Percentiles rank a stretch among this genome's conserved stretches.
phyloP scores from a whole-genome alignment of 2,329 filamentous ascomycete genomes.

The Phaeosphaeriaceae sp. region DNA sequence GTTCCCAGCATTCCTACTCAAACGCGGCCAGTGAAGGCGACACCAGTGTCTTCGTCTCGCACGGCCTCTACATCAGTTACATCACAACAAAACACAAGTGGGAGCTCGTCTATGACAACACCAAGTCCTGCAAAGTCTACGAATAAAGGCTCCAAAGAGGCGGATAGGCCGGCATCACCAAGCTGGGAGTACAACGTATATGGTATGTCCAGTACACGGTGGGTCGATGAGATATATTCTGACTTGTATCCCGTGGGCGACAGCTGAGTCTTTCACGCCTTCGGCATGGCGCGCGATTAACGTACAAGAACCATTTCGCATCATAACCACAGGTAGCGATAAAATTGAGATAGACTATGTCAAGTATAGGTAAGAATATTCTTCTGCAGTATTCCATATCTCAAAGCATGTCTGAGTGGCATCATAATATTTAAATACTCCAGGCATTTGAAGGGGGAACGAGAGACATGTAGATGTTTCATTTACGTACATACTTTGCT shows the following conservation, averaged over 20 bases:
- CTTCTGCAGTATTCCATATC: neutral
- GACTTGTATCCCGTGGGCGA: neutral
- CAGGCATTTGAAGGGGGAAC: neutral
- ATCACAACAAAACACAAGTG: neutral
- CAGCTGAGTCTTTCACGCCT: neutral
- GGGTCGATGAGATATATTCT: neutral
- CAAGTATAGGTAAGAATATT: neutral
- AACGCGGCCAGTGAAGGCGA: neutral
- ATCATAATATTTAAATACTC: neutral
- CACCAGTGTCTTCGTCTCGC: neutral
- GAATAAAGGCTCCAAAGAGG: neutral
- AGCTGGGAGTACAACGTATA: constrained; percentile 29
- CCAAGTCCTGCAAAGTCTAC: neutral
- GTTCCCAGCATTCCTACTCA: constrained; percentile 6
- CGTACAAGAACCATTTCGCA: constrained; percentile 3
- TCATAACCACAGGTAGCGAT: constrained; percentile 6
- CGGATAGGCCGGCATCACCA: neutral
- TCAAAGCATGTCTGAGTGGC: neutral
- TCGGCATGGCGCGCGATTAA: constrained; percentile 23
- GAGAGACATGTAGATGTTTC: neutral
- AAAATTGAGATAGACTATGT: neutral
- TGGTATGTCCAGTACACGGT: constrained; percentile 15
- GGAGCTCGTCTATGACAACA: neutral
- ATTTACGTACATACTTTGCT: neutral
- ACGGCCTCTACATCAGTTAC: neutral